phyloP scores from a whole-genome alignment of 2,329 filamentous ascomycete species.

The Fusarium buxicola region DNA sequence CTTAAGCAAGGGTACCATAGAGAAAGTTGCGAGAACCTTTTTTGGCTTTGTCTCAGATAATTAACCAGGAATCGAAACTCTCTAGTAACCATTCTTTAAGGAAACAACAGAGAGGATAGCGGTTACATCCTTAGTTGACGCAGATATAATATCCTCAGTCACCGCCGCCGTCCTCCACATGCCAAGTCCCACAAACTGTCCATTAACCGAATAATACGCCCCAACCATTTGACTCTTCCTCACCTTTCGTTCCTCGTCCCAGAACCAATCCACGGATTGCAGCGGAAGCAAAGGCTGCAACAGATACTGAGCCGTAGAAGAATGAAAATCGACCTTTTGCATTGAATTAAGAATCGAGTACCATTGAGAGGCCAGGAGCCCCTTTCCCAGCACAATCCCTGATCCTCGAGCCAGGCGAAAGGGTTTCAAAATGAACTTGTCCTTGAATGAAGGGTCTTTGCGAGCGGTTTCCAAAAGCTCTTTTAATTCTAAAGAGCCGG shows the following conservation, averaged over 20 bases:
- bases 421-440: neutral
- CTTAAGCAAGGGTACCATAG: too few relatives aligned
- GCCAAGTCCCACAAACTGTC: neutral
- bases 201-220: neutral
- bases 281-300: neutral
- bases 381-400: neutral
- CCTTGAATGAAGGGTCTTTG: neutral
- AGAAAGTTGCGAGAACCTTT: too few relatives aligned
- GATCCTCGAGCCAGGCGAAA: neutral
- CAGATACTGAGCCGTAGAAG: neutral
- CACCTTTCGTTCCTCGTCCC: constrained; percentile 1
- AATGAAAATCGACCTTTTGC: neutral
- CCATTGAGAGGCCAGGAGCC: neutral
- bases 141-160: neutral
- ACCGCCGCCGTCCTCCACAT: neutral
- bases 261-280: neutral
- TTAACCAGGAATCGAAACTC: too few relatives aligned
- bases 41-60: too few relatives aligned
- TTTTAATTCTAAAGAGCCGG: neutral
- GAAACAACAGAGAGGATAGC: neutral
- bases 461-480: neutral
- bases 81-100: neutral
- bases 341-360: neutral
- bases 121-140: neutral
- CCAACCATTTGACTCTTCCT: neutral